phyloP scores from a whole-genome alignment of 768 basidiomycete species.

The Kwoniella bestiolae region DNA sequence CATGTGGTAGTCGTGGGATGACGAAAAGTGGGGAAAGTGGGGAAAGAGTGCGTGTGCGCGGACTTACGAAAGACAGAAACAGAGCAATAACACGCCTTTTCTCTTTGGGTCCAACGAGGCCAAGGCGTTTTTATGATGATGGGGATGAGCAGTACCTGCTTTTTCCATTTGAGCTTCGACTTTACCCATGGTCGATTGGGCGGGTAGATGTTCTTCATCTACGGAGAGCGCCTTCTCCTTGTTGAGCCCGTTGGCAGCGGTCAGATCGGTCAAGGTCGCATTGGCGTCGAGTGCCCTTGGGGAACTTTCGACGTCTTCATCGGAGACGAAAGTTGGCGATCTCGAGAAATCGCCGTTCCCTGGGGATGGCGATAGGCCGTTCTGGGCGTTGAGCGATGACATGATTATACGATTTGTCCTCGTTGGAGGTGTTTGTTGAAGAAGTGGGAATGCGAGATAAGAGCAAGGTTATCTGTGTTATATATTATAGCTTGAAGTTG shows the following conservation, averaged over 20 bases:
- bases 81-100: conserved; percentile 40
- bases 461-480: not conserved
- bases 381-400: conserved; percentile 16
- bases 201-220: conserved; percentile 20
- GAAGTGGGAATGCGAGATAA: not conserved
- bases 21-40: not conserved
- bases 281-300: conserved; percentile 2
- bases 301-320: conserved; percentile 3
- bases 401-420: not conserved
- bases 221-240: conserved; percentile 15
- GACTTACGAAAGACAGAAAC: conserved; percentile 51
- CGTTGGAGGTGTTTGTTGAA: not conserved
- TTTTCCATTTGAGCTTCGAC: conserved; percentile 18
- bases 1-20: no score
- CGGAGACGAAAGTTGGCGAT: conserved; percentile 20
- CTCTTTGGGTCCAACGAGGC: conserved; percentile 27
- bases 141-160: conserved; percentile 15
- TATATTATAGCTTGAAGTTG: not conserved
- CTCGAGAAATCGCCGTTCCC: conserved; percentile 16
- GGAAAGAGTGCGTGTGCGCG: not conserved
- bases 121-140: conserved; percentile 30
- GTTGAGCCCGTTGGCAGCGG: conserved; percentile 4
- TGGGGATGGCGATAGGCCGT: not conserved
- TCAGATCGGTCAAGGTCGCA: conserved; percentile 21
- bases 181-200: conserved; percentile 27